Percentiles rank a stretch among this genome's conserved stretches.
Conservation (phyloP, 345 rosid genomes). For the Populus ilicifolia region DNA sequence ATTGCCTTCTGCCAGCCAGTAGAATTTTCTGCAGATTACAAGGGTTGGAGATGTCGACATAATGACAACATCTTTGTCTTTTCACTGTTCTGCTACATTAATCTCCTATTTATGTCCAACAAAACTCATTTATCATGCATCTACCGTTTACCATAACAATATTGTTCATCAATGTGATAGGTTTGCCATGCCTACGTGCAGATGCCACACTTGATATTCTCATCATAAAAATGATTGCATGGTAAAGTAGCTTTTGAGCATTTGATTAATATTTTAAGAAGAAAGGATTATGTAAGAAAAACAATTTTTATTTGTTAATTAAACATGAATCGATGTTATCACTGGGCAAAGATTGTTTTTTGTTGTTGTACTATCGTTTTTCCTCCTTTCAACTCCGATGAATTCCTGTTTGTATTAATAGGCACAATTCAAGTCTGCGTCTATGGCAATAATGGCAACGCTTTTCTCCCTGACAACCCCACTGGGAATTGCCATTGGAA, state of each 20-base stretch:
- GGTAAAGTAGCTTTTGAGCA: no score
- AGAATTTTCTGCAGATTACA: not conserved
- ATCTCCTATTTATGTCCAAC: not conserved
- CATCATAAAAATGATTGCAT: no score
- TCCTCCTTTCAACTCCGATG: not conserved
- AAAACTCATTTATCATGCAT: no score
- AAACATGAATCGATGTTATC: not conserved
- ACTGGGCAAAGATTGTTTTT: not conserved
- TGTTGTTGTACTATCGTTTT: not conserved
- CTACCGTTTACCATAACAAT: not conserved
- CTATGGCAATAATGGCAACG: conserved; percentile 53
- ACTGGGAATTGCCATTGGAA: conserved; percentile 59
- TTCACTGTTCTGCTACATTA: not conserved
- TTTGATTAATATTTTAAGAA: no score
- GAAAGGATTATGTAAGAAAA: no score
- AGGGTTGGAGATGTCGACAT: conserved; percentile 18
- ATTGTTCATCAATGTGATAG: no score
- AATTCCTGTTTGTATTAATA: not conserved
- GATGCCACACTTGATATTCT: not conserved
- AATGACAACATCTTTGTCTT: conserved; percentile 17
- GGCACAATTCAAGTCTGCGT: conserved; percentile 51
- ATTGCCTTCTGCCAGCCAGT: not conserved
- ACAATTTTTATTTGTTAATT: no score
- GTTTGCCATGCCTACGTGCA: not conserved
- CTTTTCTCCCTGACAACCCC: conserved; percentile 72